Conservation (phyloP, 345 rosid species). For the Combretum micranthum region DNA sequence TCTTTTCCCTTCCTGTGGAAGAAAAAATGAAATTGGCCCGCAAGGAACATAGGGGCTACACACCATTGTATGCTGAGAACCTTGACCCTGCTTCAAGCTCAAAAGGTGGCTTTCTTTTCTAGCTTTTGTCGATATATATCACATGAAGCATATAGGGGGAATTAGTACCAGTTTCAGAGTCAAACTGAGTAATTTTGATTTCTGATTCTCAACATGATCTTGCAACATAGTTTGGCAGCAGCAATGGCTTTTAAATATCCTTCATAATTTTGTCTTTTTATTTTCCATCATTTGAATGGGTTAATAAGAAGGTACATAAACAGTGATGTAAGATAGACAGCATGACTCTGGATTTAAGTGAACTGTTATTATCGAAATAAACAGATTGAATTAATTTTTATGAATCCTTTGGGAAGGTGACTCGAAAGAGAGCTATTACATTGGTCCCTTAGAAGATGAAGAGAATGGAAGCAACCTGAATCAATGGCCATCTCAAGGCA, state of each 20-base stretch:
- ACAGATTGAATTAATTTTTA: background rate
- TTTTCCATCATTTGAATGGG: no score
- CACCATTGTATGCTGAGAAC: slow-evolving; percentile 47
- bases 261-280: no score
- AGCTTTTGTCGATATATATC: background rate
- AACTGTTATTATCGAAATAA: background rate
- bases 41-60: slow-evolving; percentile 52
- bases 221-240: no score
- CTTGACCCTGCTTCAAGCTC: slow-evolving; percentile 26
- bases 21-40: slow-evolving; percentile 47
- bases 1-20: slow-evolving; percentile 62
- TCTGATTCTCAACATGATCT: no score
- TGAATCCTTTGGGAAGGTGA: slow-evolving; percentile 40
- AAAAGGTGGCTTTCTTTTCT: slow-evolving; percentile 25
- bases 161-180: no score
- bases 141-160: no score
- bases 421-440: slow-evolving; percentile 56
- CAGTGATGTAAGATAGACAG: no score
- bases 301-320: no score
- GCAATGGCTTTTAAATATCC: no score
- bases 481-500: slow-evolving; percentile 76
- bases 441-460: slow-evolving; percentile 51
- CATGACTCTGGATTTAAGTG: no score
- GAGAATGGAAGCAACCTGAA: slow-evolving; percentile 27
- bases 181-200: no score